These are phyloP conservation scores for Tolypocladium guangdongense DNA, from an alignment of 2,329 filamentous ascomycete species.

Conservation along the genomic window DNA sequence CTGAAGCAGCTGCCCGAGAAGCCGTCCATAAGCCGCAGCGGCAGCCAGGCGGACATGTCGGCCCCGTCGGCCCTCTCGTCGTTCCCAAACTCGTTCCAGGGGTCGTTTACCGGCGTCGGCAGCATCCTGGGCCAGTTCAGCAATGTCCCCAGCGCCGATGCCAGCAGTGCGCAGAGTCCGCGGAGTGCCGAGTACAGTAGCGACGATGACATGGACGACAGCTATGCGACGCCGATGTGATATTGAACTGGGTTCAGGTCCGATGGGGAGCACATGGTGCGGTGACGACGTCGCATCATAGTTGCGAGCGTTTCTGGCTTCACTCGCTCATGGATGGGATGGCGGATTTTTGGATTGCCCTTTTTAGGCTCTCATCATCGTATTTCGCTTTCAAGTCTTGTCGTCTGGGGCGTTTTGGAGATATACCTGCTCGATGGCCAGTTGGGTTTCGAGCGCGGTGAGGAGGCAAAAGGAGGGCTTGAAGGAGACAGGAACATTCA, in stretches of 20 bases:
- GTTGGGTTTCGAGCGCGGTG: background rate
- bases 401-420: background rate
- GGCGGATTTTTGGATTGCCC: background rate
- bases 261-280: background rate
- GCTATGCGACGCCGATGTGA: conserved; percentile 13
- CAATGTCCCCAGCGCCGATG: conserved; percentile 34
- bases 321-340: background rate
- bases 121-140: conserved; percentile 30
- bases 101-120: conserved; percentile 19
- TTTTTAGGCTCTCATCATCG: background rate
- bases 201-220: conserved; percentile 42
- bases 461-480: background rate
- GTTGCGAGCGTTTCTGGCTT: background rate
- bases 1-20: conserved; percentile 62
- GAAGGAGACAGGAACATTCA: background rate
- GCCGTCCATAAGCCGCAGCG: conserved; percentile 49
- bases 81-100: conserved; percentile 15
- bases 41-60: conserved; percentile 37
- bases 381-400: background rate
- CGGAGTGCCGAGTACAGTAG: conserved; percentile 37
- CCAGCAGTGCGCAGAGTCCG: conserved; percentile 41
- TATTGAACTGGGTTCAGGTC: background rate
- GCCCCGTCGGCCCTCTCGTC: conserved; percentile 15
- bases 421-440: background rate
- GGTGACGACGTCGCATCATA: background rate